phyloP scores from a whole-genome alignment of 257 asterid genomes.

The Solanum pimpinellifolium region DNA sequence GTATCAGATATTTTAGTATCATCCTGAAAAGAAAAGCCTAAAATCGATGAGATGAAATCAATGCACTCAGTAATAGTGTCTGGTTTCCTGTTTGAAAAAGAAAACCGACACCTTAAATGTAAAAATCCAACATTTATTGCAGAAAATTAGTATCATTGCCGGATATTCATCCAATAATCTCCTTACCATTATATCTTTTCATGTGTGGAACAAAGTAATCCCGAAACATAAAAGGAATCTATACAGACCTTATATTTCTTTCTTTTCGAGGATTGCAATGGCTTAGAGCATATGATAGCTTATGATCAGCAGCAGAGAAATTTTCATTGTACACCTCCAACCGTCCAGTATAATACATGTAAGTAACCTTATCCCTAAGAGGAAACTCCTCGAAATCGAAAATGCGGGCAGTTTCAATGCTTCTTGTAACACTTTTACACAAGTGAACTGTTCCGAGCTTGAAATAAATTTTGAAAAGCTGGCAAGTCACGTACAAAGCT shows the following conservation, averaged over 20 bases:
- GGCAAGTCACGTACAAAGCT: slow-evolving; percentile 89
- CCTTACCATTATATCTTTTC: not conserved
- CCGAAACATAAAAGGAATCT: not conserved
- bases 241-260: slow-evolving; percentile 67
- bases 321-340: slow-evolving; percentile 95
- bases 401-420: slow-evolving; percentile 91
- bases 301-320: slow-evolving; percentile 84
- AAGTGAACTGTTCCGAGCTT: slow-evolving; percentile 91
- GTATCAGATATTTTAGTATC: slow-evolving; percentile 85
- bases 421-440: slow-evolving; percentile 93
- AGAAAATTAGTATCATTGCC: not conserved
- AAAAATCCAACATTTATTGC: not conserved
- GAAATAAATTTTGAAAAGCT: slow-evolving; percentile 84
- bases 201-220: not conserved
- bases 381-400: slow-evolving; percentile 97
- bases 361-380: slow-evolving; percentile 85
- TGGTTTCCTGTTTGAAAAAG: not conserved
- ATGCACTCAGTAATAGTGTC: not conserved
- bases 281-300: slow-evolving; percentile 78
- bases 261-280: slow-evolving; percentile 53
- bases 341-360: slow-evolving; percentile 98
- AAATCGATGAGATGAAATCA: not conserved
- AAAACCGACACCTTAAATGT: not conserved
- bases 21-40: slow-evolving; percentile 33
- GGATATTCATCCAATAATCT: not conserved